Evolutionary conservation across 495 filamentous ascomycete genomes (phyloP), one percentile per base, ranked within the genome.

Genomic region (Aspergillus coremiiformis): DNA sequence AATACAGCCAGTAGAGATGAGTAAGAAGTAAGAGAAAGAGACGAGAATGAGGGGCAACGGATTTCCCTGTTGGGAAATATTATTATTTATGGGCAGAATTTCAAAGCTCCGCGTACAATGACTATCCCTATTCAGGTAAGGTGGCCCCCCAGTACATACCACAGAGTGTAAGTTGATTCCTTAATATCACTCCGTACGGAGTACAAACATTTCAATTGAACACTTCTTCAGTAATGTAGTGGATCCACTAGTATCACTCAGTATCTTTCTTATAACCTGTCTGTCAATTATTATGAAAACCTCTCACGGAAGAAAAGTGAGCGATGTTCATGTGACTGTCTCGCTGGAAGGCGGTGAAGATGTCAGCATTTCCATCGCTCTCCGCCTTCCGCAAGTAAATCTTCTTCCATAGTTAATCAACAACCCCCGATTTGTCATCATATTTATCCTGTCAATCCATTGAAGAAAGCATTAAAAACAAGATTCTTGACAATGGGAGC

Each of bases 401-500:
- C 27, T 33, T 47, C 24, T 4, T 10, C 44, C 0, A 22, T 47
- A 33, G 32, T n/a, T 35, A 35, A 35, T 35, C 22, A 47, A 19
- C 24, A 27, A 32, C 29, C 17, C 29, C 17, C 29, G 33, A 48
- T 48, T 29, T 42, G 42, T 21, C 49, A 39, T 42, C 47, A 14
- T 39, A 44, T 44, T 52, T 42, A n/a, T 20, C 42, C n/a, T n/a
- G n/a, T n/a, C n/a, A n/a, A n/a, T n/a, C n/a, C n/a, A n/a, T n/a
- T n/a, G n/a, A n/a, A n/a, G n/a, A n/a, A n/a, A n/a, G n/a, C n/a
- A n/a, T n/a, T n/a, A n/a, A n/a, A n/a, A n/a, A n/a, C n/a, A n/a
- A 20, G 41, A 48, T 27, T 20, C 7, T 17, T 10, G 37, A 56
- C 39, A 37, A 75, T 75, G 72, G 71, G 72, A 11, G 66, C 69